Evolutionary conservation across 2,329 filamentous ascomycete species (phyloP).

Genomic region (Lasiodiplodia gonubiensis): DNA sequence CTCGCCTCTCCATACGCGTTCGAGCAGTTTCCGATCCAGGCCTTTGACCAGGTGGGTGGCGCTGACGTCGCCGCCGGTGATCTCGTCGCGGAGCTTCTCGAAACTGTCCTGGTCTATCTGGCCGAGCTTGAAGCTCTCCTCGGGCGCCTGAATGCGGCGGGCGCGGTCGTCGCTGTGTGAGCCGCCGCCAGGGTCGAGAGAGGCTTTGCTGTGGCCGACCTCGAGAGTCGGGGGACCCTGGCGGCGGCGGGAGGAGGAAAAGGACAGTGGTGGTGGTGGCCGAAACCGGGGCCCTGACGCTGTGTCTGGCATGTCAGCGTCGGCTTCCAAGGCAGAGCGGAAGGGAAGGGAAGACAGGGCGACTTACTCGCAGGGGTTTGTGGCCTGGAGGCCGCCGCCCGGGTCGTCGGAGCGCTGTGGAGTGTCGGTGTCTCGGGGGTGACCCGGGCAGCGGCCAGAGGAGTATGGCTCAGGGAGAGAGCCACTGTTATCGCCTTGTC

Average conservation of each 20-base stretch:
- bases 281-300: background rate
- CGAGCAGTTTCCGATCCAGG: conserved; percentile 80
- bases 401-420: background rate
- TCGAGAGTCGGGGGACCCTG: background rate
- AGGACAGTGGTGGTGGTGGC: background rate
- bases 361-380: background rate
- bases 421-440: background rate
- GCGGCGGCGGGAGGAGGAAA: background rate
- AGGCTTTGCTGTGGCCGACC: background rate
- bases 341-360: background rate
- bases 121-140: conserved; percentile 80
- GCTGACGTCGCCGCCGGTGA: conserved; percentile 78
- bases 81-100: conserved; percentile 73
- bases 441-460: background rate
- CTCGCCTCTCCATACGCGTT: conserved; percentile 72
- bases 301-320: background rate
- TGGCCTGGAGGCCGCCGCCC: background rate
- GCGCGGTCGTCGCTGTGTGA: conserved; percentile 59
- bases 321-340: background rate
- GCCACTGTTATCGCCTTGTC: background rate
- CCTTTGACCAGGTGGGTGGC: conserved; percentile 92
- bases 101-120: conserved; percentile 83
- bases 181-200: background rate
- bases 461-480: fast-evolving
- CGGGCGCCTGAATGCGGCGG: conserved; percentile 75